Evolutionary conservation across 2,329 filamentous ascomycete species (phyloP), one percentile per base, ranked within the genome.

Genomic region (Phialophora tarda): DNA sequence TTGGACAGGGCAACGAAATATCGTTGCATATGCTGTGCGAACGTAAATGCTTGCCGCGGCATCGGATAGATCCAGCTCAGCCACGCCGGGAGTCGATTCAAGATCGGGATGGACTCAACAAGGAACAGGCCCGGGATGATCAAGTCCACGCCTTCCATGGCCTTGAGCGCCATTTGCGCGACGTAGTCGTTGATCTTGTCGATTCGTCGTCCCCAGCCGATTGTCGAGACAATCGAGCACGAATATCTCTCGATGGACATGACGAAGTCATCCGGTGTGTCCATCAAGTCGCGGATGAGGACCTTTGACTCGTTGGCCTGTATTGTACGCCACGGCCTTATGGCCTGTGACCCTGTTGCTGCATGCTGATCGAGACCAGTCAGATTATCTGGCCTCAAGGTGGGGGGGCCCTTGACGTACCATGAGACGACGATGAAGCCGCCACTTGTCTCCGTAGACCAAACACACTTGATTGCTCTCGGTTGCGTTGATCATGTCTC

Each of bases 301-400:
- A 85, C 74, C 54, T 81, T 82, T 71, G 84, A 86, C 75, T 88
- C 85, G 69, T 86, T 81, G 71, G 87, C 84, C 71, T 88, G 85
- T 63, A 87, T 82, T 5, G 74, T 69, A 0, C 83, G 80, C 69
- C 85, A 84, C 58, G 80, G 80, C 2, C 82, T 78, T 5, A 87
- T 84, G 12, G 85, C 81, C 77, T 88, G 86, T 62, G 85, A 69
- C 53, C 83, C 83, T 8, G 85, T 83, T 28, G 80, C 83, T 12
- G 81, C 75, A 69, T 85, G 83, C 64, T 67, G n/a, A 12, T 17
- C 14, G 47, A 32, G 0, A n/a, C 38, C 10, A 61, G 59, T 28
- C 53, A 26, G 14, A 30, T 17, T 26, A 21, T 24, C 2, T n/a
- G 38, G 17, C 38, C 8, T 58, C 23, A 51, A 7, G 8, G 7